A percentile compares a stretch with the other conserved stretches of the same genome.
phyloP scores from a whole-genome alignment of 257 asterid species.

The Dorcoceras hygrometricum region DNA sequence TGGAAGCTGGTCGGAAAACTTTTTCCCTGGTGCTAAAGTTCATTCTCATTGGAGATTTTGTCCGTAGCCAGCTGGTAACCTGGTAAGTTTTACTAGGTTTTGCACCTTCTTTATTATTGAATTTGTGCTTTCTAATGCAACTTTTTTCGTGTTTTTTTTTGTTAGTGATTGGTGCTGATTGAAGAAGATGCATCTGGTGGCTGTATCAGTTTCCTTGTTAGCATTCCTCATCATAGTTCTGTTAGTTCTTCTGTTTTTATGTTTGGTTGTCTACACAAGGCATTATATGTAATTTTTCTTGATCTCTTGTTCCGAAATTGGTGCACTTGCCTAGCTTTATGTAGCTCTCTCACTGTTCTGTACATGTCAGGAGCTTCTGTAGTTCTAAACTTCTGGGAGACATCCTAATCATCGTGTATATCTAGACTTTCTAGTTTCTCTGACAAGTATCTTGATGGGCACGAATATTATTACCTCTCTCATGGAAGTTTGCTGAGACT shows the following conservation, averaged over 20 bases:
- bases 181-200: constrained; percentile 19
- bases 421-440: not conserved
- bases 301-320: not conserved
- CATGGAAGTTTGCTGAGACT: not conserved
- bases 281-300: constrained; percentile 10
- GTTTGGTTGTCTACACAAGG: constrained; percentile 11
- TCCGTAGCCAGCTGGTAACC: constrained; percentile 34
- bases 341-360: not conserved
- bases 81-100: constrained; percentile 22
- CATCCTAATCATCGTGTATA: constrained; percentile 5
- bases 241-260: constrained; percentile 8
- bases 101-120: not conserved
- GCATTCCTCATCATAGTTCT: constrained; percentile 2
- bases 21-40: constrained; percentile 21
- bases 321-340: constrained; percentile 8
- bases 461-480: not conserved
- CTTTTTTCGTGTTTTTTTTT: not conserved
- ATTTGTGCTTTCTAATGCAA: not conserved
- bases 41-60: constrained; percentile 35
- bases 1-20: constrained; percentile 22
- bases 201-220: not conserved
- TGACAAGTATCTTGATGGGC: not conserved
- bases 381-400: not conserved
- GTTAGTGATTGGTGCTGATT: constrained; percentile 24
- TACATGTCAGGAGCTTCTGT: constrained; percentile 15